Percentiles rank a stretch among this genome's conserved stretches.
Conservation (phyloP, 345 rosid species). For the Lumnitzera racemosa region DNA sequence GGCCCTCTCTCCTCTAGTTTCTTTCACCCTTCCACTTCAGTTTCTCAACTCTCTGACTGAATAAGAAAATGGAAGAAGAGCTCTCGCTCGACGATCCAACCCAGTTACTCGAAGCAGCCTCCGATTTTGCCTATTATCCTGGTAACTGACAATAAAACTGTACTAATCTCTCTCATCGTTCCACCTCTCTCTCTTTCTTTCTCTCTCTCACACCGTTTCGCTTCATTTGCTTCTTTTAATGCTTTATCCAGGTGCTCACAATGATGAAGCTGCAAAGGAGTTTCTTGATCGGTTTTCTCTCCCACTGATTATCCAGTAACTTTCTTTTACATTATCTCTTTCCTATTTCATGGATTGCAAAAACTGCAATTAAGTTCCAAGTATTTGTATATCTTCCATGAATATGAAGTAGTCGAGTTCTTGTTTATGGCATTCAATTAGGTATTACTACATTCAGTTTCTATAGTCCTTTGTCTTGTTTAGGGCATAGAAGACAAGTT, state of each 20-base stretch:
- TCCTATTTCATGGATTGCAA: background rate
- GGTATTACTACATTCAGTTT: no score
- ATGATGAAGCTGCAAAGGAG: constrained; percentile 53
- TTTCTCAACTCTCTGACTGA: background rate
- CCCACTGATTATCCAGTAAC: constrained; percentile 57
- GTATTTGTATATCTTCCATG: background rate
- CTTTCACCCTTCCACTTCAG: background rate
- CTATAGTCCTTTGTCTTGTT: no score
- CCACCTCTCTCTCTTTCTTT: background rate
- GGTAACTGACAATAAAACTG: constrained; percentile 18
- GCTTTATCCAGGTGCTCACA: constrained; percentile 35
- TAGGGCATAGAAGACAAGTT: no score
- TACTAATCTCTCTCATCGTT: background rate
- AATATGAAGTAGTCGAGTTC: no score
- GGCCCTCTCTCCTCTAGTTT: background rate
- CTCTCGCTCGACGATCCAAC: constrained; percentile 46
- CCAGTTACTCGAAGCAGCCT: constrained; percentile 60
- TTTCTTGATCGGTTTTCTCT: constrained; percentile 83
- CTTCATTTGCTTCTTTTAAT: background rate
- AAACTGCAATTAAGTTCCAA: background rate
- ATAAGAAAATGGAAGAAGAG: constrained; percentile 27
- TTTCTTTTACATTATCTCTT: background rate
- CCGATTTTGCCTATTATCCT: constrained; percentile 65
- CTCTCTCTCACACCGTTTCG: background rate
- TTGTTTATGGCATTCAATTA: no score